Base-by-base conservation (phyloP, 2,329 filamentous ascomycete genomes). In the Fusarium nelsonii region DNA sequence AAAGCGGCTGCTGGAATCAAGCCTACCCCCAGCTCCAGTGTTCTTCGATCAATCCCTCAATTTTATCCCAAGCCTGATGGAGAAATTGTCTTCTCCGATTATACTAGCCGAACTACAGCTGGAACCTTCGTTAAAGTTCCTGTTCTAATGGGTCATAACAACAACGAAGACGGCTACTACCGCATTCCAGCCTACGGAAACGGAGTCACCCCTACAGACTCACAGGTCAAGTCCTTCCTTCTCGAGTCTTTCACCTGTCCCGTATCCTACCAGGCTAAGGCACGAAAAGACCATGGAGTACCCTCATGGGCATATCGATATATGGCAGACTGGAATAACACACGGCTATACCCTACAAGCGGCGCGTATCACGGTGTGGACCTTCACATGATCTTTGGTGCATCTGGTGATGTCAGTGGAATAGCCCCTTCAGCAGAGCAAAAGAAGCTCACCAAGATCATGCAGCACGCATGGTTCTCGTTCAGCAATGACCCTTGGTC, bases 351-450 rank as follows among this genome's bases (percentile, higher is more conserved):
- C 55, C 77, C 78, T 0, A 78, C 75, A 7, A 84, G 81, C 40
- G 82, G 82, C 6, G 82, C 83, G 1, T 87, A 85, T 64, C 84
- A 86, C 50, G 84, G 82, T 0, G 78, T 78, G 1, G 83, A 85
- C 33, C 52, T 85, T 52, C 79, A 83, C 58, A 84, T 84, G 79
- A 73, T 84, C 16, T 84, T 84, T 59, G 82, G 82, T 1, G 80
- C 76, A 3, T 79, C 79, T 1, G 75, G 58, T 4, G 76, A 79
- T 23, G 78, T 83, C 40, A 81, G 78, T 48, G 81, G 80, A 3
- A 71, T 83, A 11, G 68, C 75, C 1, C 71, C 77, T 8, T 72
- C 72, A 1, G 51, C 58, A 0, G 63, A 72, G 1, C 79, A 84
- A 66, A 68, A 64, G 12, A 32, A 68, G 18, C 72, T 82, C 4